Base-by-base conservation (phyloP, 768 basidiomycete species). In the Naematelia aurantialba region DNA sequence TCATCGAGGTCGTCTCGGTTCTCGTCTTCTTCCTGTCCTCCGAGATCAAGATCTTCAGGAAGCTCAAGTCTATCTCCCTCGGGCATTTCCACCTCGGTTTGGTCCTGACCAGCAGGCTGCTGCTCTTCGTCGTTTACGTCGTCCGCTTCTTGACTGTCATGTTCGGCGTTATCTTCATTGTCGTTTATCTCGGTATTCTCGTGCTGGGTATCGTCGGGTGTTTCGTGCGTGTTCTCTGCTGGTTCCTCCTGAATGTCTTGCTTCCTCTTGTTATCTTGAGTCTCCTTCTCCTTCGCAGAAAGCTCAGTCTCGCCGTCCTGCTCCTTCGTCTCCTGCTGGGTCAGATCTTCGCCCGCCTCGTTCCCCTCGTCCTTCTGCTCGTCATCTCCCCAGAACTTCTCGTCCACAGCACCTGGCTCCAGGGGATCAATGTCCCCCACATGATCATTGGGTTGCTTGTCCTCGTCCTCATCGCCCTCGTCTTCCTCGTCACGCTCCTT, bases 361-460 rank as follows among this genome's bases (percentile, higher is more conserved):
- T 81, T 71, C 51, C 84, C 81, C 25, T 83, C 80, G 3, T 84
- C 74, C 48, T 78, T 67, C 45, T 80, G 63, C 30, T 76, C 68
- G 54, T 94, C 87, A 62, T 93, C 89, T 19, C 89, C 91, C 94
- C 96, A 98, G 65, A 99, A 80, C 79, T 98, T 97, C 79, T 99
- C 94, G 71, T 98, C 94, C 14, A 96, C 83, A 0, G 87, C 86
- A 24, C 84, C 81, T 8, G 89, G 87, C 78, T 97, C 94, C 17
- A 83, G 80, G 1, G 85, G 83, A 77, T 94, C 91, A 29, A 98
- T 79, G 51, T 91, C 83, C 5, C 85, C 91, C 27, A 93, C 73
- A 62, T 86, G 85, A 63, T 98, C 93, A 45, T 98, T 92, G 17
- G 84, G 83, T 19, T 87, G 87, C 3, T 78, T 77, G 26, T 79